Conservation (phyloP, 2,329 filamentous ascomycete species). For the Xylariaceae sp. region DNA sequence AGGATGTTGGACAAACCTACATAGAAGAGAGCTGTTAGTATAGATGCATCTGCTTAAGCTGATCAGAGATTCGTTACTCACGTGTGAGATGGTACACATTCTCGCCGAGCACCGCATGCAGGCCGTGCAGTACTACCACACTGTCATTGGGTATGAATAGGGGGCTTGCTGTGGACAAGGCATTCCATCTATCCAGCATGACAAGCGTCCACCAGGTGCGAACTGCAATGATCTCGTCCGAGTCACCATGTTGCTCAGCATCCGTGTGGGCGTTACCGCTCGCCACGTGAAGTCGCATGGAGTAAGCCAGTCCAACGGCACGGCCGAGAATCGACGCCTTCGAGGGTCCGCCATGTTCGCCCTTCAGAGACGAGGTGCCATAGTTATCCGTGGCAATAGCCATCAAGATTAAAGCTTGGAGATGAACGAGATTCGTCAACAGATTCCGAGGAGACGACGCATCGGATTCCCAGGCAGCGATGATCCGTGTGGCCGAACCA, state of each 20-base stretch:
- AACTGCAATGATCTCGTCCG: constrained; percentile 55
- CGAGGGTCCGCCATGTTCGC: constrained; percentile 42
- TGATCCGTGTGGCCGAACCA: constrained; percentile 42
- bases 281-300: constrained; percentile 54
- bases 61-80: constrained; percentile 39
- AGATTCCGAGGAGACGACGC: constrained; percentile 35
- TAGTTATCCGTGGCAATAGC: constrained; percentile 60
- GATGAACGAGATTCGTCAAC: constrained; percentile 50
- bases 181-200: constrained; percentile 68
- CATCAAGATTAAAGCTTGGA: constrained; percentile 63
- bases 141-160: constrained; percentile 58
- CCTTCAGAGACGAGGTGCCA: constrained; percentile 38
- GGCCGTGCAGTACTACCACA: constrained; percentile 53
- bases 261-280: constrained; percentile 36
- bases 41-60: neutral
- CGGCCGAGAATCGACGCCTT: constrained; percentile 56
- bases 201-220: constrained; percentile 69
- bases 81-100: constrained; percentile 59
- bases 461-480: constrained; percentile 48
- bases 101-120: constrained; percentile 57
- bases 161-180: constrained; percentile 59
- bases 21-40: constrained; percentile 2
- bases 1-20: constrained; percentile 55
- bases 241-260: constrained; percentile 44
- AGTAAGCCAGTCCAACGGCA: constrained; percentile 61